Base-by-base conservation (phyloP, 176 grass and related monocot genomes). In the Musa acuminata region DNA sequence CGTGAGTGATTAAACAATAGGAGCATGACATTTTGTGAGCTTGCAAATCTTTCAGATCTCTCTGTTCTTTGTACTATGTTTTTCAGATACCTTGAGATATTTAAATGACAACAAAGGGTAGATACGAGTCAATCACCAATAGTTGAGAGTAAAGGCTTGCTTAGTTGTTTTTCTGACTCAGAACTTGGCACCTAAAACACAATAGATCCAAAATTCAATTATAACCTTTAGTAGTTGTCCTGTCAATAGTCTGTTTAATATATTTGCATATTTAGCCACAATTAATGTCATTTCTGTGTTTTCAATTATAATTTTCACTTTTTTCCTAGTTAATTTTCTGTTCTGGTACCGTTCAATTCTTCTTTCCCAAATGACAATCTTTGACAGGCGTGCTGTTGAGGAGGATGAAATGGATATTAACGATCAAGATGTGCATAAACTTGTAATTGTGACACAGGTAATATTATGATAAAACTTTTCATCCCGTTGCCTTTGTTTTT, bases 401-500 rank as follows among this genome's bases (percentile, higher is more conserved):
- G 95, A 95, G 49, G 96, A 95, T 43, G 88, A 95, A 77, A 87
- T 88, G 66, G 88, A 89, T 89, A 87, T 99, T 50, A 90, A 95
- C 8, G 96, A 99, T 64, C 96, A 89, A 87, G 91, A 99, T 69
- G 83, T 99, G 73, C 88, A 87, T 77, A 87, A 88, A 79, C 84
- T 99, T 72, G 89, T 99, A 80, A 99, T 99, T 52, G 88, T 99
- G 23, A 99, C 91, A 0, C 96, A 95, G 84, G 96, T 99, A 82
- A 72, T 60, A 3, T 19, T 60, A 60, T n/a, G n/a, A n/a, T 19
- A 16, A 8, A n/a, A n/a, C 16, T 20, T 60, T 59, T n/a, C 17
- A 51, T 20, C 19, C 8, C 11, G 19, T 70, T 70, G 48, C 67
- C 16, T 70, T 51, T 1, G 49, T 70, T 70, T 70, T 70, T 1